Evolutionary conservation across 1,284 basidiomycete species (phyloP), one percentile per base, ranked within the genome.

Genomic region (Ustilago sp.): DNA sequence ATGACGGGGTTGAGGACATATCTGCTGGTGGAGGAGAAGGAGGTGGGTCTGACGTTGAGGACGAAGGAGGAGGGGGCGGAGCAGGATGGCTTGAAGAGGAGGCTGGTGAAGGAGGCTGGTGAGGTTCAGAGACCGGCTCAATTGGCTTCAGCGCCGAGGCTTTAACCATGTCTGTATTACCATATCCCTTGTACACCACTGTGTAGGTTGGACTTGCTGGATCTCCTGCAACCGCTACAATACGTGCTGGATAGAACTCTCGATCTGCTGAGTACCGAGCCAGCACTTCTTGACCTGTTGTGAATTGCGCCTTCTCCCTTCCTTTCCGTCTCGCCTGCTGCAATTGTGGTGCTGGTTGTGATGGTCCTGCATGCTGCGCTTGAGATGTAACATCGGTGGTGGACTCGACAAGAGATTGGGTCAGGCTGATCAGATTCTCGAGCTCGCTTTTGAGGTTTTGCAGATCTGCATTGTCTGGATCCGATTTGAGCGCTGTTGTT

Each of bases 161-260:
- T 69, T 92, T 91, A 38, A 97, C 90, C 61, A 94, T 91, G 86
- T 98, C 95, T n/a, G 95, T 95, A 43, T 92, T 92, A 79, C 95
- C 93, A 89, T 98, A 98, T 3, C 93, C 93, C 85, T 94, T 94
- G 89, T 97, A 99, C 45, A 96, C 90, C 83, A 99, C 92, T 81
- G 93, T 95, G 88, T 93, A 98, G 76, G 94, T 91, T 11, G 92
- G 91, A 79, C 93, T 93, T 58, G 94, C 92, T 69, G 90, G 88
- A 17, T 94, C 92, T 48, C 96, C 96, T 57, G 92, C 91, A 47
- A 98, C 90, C 41, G 92, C 92, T 0, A 74, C 71, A 35, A 84
- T 71, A 11, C 72, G 59, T 7, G 84, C 83, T 2, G 80, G 72
- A 52, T 83, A 85, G 57, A 68, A 82, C 13, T 64, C 52, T 4